A percentile compares a stretch with the other conserved stretches of the same genome.
These are phyloP conservation scores for Medicago lupulina DNA, from an alignment of 306 rosid genomes.

Conservation along the genomic window DNA sequence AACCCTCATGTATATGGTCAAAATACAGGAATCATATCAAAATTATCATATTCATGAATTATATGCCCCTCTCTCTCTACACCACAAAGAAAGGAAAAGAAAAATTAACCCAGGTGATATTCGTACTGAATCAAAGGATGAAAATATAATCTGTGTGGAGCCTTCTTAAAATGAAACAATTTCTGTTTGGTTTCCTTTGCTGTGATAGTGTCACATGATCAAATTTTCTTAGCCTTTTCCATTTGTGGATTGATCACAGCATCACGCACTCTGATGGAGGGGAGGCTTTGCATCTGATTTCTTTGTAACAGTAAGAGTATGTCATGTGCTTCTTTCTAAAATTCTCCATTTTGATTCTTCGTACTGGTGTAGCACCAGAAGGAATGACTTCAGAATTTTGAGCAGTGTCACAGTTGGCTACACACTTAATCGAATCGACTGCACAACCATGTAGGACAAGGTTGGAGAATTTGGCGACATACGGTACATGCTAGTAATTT, in stretches of 20 bases:
- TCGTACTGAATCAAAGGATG: too few species aligned
- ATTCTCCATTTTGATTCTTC: slow-evolving; percentile 72
- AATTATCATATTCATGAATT: too few species aligned
- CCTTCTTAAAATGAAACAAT: too few species aligned
- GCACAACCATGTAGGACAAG: slow-evolving; percentile 66
- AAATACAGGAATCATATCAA: too few species aligned
- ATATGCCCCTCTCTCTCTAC: too few species aligned
- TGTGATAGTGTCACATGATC: slow-evolving; percentile 76
- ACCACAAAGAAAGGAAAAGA: too few species aligned
- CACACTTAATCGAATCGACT: too few species aligned
- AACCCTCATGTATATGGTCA: too few species aligned
- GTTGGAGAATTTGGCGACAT: slow-evolving; percentile 66
- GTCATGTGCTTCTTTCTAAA: slow-evolving; percentile 85
- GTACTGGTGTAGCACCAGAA: slow-evolving; percentile 52
- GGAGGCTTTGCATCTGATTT: slow-evolving; percentile 58
- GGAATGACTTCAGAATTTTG: slow-evolving; percentile 42
- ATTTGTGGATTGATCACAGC: slow-evolving; percentile 67
- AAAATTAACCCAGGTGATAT: too few species aligned
- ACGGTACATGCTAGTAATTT: slow-evolving; percentile 89
- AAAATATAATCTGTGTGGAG: too few species aligned
- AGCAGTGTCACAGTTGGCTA: too few species aligned
- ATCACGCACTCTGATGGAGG: slow-evolving; percentile 82
- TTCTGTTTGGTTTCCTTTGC: slow-evolving; percentile 27
- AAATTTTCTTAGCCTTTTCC: slow-evolving; percentile 64
- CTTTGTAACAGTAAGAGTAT: slow-evolving; percentile 89